phyloP scores from a whole-genome alignment of 305 asterid species.

The Coffea humblotiana region DNA sequence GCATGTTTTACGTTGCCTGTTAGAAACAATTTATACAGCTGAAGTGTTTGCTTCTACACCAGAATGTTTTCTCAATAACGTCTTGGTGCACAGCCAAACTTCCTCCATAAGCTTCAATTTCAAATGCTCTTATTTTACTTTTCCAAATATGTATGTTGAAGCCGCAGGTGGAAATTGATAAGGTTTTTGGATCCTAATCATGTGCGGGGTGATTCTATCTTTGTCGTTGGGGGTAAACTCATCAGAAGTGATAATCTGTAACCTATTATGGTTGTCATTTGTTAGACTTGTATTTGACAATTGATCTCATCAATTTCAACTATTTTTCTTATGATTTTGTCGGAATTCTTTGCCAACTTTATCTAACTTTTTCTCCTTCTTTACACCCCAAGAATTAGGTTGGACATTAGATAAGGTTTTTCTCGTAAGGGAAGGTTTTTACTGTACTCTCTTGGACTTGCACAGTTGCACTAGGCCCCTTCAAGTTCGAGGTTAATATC shows the following conservation, averaged over 20 bases:
- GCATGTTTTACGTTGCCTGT: neutral
- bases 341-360: neutral
- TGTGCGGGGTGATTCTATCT: no score
- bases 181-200: no score
- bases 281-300: no score
- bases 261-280: neutral
- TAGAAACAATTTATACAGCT: conserved; percentile 5
- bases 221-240: neutral
- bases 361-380: neutral
- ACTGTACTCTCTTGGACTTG: neutral
- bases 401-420: neutral
- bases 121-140: neutral
- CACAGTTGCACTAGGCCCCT: neutral
- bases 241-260: no score
- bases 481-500: no score
- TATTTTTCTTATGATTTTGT: neutral
- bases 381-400: neutral
- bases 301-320: neutral
- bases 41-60: neutral
- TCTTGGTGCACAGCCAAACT: no score
- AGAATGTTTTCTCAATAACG: neutral
- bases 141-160: neutral
- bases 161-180: neutral
- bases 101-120: neutral
- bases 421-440: neutral